These are phyloP conservation scores for Botrytis fragariae DNA, from an alignment of 2,329 filamentous ascomycete genomes.

Conservation along the genomic window DNA sequence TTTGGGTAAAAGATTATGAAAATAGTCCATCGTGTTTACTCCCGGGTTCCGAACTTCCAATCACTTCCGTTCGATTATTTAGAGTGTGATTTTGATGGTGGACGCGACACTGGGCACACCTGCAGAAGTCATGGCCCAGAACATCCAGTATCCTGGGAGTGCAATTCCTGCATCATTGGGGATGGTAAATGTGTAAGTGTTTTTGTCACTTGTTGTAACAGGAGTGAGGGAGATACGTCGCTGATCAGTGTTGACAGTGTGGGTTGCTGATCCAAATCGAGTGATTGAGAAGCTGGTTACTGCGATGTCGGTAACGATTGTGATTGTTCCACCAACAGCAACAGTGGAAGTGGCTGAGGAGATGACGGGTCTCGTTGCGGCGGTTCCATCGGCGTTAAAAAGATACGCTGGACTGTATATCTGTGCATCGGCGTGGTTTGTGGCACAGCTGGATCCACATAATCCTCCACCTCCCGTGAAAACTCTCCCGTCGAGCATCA, in stretches of 20 bases:
- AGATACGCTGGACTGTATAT: conserved; percentile 57
- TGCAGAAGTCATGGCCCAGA: conserved; percentile 49
- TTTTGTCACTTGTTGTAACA: conserved; percentile 29
- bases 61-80: background rate
- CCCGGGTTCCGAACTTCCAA: background rate
- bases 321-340: conserved; percentile 38
- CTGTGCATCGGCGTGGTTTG: conserved; percentile 54
- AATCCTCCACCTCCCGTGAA: conserved; percentile 53
- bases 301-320: conserved; percentile 36
- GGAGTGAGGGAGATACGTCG: conserved; percentile 48
- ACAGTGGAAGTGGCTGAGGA: conserved; percentile 37
- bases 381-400: conserved; percentile 45
- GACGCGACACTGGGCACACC: conserved; percentile 47
- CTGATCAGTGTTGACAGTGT: conserved; percentile 59
- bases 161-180: conserved; percentile 49
- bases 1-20: background rate
- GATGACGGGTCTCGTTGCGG: conserved; percentile 46
- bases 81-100: conserved; percentile 9
- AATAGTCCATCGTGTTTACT: background rate
- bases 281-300: conserved; percentile 45
- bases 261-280: conserved; percentile 50
- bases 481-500: conserved; percentile 51
- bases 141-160: conserved; percentile 53
- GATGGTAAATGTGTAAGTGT: conserved; percentile 42
- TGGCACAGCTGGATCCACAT: conserved; percentile 44